Evolutionary conservation across 75 land plant species (phyloP).

Genomic region (Adiantum capillusveneris): DNA sequence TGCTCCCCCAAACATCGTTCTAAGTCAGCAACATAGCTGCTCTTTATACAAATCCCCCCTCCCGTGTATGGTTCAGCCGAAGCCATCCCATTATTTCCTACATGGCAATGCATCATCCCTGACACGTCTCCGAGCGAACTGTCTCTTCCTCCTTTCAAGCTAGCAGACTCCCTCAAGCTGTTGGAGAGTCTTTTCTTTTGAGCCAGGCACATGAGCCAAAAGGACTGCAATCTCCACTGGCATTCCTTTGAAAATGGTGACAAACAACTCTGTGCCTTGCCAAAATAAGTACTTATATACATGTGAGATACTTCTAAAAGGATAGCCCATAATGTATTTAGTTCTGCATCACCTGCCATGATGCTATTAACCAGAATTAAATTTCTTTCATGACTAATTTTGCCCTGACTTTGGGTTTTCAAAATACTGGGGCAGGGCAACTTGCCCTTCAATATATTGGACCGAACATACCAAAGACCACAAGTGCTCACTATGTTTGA

Average conservation of each 20-base stretch:
- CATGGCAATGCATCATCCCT: not conserved
- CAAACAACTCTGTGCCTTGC: too few species aligned
- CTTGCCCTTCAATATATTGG: constrained; percentile 12
- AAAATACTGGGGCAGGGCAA: not conserved
- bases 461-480: constrained; percentile 19
- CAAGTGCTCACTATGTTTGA: constrained; percentile 6
- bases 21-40: constrained; percentile 1
- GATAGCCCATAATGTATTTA: constrained; percentile 11
- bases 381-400: not conserved
- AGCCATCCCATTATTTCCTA: too few species aligned
- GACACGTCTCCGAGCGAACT: not conserved
- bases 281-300: not conserved
- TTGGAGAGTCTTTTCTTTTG: constrained; percentile 16
- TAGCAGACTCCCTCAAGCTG: not conserved
- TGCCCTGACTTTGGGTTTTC: not conserved
- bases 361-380: not conserved
- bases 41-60: too few species aligned
- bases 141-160: constrained; percentile 11
- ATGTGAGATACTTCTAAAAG: constrained; percentile 5
- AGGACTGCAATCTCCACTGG: constrained; percentile 10
- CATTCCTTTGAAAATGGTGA: not conserved
- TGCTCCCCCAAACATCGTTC: constrained; percentile 14
- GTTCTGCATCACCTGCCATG: constrained; percentile 8
- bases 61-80: too few species aligned
- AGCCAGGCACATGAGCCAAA: constrained; percentile 21